phyloP scores from a whole-genome alignment of 768 basidiomycete genomes.

The Tylopilus sp. region DNA sequence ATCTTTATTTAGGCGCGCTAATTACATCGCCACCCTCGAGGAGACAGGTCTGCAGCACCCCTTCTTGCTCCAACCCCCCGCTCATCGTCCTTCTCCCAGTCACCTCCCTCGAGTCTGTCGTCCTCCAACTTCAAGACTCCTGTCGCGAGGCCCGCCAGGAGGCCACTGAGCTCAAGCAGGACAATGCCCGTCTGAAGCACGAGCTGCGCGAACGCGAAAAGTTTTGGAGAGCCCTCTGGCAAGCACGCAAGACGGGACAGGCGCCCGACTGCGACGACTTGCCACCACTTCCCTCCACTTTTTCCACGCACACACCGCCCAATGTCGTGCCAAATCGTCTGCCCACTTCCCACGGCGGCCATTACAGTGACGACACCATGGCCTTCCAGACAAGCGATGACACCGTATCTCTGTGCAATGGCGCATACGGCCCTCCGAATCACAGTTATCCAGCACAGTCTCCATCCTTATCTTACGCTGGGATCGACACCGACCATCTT shows the following conservation, averaged over 20 bases:
- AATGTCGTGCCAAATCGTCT: conserved; percentile 34
- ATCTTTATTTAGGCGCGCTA: conserved; percentile 50
- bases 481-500: conserved; percentile 33
- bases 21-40: conserved; percentile 85
- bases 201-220: conserved; percentile 72
- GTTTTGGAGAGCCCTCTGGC: conserved; percentile 67
- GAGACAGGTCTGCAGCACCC: conserved; percentile 54
- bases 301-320: conserved; percentile 34
- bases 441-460: conserved; percentile 46
- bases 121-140: conserved; percentile 79
- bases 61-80: conserved; percentile 1
- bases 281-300: conserved; percentile 46
- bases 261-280: conserved; percentile 51
- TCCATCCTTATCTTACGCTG: conserved; percentile 41
- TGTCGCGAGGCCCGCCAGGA: conserved; percentile 66
- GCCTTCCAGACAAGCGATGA: conserved; percentile 51
- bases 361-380: conserved; percentile 40
- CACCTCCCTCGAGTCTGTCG: conserved; percentile 81
- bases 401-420: conserved; percentile 39
- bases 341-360: conserved; percentile 36
- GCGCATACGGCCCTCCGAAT: conserved; percentile 41
- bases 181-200: conserved; percentile 60
- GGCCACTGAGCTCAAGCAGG: conserved; percentile 57
- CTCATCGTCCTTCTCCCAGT: conserved; percentile 42
- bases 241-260: conserved; percentile 56